Base-by-base conservation (phyloP, 2,329 filamentous ascomycete species). In the Trichoderma pleuroti region DNA sequence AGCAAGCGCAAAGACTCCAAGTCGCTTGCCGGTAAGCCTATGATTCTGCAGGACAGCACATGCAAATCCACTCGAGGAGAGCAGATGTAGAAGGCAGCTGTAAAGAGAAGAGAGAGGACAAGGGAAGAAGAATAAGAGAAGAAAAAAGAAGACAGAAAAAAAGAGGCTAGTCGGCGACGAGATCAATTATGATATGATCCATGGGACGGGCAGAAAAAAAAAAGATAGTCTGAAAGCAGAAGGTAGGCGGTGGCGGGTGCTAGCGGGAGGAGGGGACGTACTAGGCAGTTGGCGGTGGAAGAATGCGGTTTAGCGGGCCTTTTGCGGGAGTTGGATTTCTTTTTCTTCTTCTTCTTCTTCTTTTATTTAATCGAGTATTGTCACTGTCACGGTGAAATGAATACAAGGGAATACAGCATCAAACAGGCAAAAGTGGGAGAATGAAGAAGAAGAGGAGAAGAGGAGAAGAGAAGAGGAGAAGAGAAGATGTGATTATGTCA, bases 1-100 rank as follows among this genome's bases (percentile, higher is more conserved):
- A 87, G 86, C 87, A 88, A 88, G 86, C 87, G 87, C 87, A 89
- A 89, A 89, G 87, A 89, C 87, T 86, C 80, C 76, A 89, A 89
- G 87, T 89, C 87, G 87, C 87, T 81, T 86, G 86, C 86, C 80
- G 81, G 74, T 76, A 70, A 74, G 77, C 75, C 80, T 86, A 86
- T 80, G 76, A 79, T 74, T 72, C 74, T 70, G 74, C 63, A 42
- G 3, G 71, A 71, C 76, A 82, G 82, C 84, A 81, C 84, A 86
- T 86, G 49, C 18, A 68, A 68, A 46, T 34, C 54, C 11, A 32
- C 65, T 49, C 54, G 4, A 18, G 2, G 7, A 14, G 63, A 69
- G 74, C 69, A 74, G 75, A 73, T 76, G 74, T 72, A 67, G 72
- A 52, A 24, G 18, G 34, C 2, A 39, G 68, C 46, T 60, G 32